Conservation (phyloP, 1,139 yeast genomes). For the Yamadazyma atlantica region DNA sequence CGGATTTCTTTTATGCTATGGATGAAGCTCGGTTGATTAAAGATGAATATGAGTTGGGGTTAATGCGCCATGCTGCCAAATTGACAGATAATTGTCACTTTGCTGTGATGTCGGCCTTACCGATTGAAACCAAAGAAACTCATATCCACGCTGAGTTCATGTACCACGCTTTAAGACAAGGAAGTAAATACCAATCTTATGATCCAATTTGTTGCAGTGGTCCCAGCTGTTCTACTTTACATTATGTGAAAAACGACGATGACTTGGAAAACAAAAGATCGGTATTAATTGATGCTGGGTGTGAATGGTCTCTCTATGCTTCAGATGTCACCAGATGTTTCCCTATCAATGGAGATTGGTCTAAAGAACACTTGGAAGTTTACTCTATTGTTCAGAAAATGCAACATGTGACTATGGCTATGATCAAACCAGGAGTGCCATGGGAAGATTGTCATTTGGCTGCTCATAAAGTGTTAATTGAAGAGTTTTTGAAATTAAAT, state of each 20-base stretch:
- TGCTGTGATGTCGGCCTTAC: constrained; percentile 91
- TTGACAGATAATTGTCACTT: constrained; percentile 86
- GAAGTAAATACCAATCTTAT: constrained; percentile 83
- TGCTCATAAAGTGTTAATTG: constrained; percentile 76
- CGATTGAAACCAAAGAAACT: constrained; percentile 83
- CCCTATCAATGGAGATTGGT: constrained; percentile 90
- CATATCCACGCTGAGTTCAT: constrained; percentile 95
- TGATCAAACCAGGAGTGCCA: constrained; percentile 73
- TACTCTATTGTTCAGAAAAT: constrained; percentile 80
- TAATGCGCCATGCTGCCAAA: constrained; percentile 76
- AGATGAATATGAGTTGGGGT: constrained; percentile 74
- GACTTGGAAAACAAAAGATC: constrained; percentile 52
- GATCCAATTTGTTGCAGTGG: constrained; percentile 98
- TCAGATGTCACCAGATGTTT: constrained; percentile 94
- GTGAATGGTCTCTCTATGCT: constrained; percentile 93
- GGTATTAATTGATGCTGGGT: constrained; percentile 91
- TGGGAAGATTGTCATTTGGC: constrained; percentile 87
- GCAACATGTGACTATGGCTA: constrained; percentile 70
- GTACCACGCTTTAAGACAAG: constrained; percentile 92
- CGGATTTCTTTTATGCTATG: constrained; percentile 64
- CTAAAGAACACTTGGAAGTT: constrained; percentile 78
- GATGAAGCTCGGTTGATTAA: constrained; percentile 86
- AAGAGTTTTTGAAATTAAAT: constrained; percentile 70
- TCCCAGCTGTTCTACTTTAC: constrained; percentile 86
- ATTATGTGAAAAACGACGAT: constrained; percentile 84